Conservation (phyloP, 1,284 basidiomycete genomes). For the Cryptococcus amylolentus region DNA sequence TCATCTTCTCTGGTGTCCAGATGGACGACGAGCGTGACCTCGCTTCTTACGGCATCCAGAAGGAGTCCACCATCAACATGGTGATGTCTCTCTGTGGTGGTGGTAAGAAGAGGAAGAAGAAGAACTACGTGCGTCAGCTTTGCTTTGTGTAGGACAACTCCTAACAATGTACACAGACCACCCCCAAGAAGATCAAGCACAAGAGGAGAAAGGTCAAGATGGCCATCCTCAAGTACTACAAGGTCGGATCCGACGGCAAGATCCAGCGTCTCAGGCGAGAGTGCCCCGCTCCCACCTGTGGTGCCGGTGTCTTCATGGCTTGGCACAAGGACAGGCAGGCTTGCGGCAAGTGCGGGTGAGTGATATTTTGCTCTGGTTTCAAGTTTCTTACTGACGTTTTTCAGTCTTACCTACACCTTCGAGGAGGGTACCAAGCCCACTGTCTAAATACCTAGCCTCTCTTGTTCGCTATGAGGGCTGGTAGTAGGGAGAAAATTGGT, state of each 20-base stretch:
- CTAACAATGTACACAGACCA: slow-evolving; percentile 59
- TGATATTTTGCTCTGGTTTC: background rate
- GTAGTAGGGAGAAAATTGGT: background rate
- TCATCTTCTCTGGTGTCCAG: slow-evolving; percentile 99
- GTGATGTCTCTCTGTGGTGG: slow-evolving; percentile 82
- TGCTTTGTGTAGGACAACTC: background rate
- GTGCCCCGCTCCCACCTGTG: slow-evolving; percentile 75
- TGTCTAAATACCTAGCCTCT: background rate
- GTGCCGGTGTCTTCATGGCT: slow-evolving; percentile 95
- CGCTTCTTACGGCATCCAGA: slow-evolving; percentile 93
- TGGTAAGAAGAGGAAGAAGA: slow-evolving; percentile 99
- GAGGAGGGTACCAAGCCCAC: slow-evolving; percentile 54
- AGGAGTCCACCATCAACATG: slow-evolving; percentile 92
- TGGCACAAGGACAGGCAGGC: slow-evolving; percentile 94
- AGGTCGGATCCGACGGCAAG: slow-evolving; percentile 96
- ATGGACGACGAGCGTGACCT: slow-evolving; percentile 90
- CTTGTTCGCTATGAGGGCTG: background rate
- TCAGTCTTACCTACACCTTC: slow-evolving; percentile 76
- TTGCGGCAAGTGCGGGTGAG: slow-evolving; percentile 81
- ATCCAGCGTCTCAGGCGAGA: slow-evolving; percentile 98
- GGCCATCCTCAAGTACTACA: slow-evolving; percentile 99
- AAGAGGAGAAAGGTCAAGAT: slow-evolving; percentile 99
- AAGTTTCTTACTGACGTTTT: slow-evolving; percentile 1
- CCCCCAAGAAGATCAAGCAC: slow-evolving; percentile 99
- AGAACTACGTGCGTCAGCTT: slow-evolving; percentile 67